Conservation (phyloP, 2,329 filamentous ascomycete genomes). For the Fusarium dlaminii region DNA sequence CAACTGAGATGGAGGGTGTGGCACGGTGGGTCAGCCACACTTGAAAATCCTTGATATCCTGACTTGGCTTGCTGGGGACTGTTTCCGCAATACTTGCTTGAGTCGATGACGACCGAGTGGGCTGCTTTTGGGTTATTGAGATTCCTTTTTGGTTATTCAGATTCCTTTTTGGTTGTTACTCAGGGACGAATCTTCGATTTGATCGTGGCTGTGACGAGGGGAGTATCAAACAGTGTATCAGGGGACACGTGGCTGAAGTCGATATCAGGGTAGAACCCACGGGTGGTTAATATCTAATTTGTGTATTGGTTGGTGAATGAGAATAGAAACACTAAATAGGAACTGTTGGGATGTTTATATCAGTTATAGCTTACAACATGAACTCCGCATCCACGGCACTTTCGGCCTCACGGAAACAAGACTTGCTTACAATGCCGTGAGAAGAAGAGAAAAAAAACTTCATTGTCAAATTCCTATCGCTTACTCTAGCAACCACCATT, state of each 20-base stretch:
- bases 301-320: background rate
- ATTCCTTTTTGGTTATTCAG: slow-evolving; percentile 12
- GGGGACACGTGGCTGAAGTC: background rate
- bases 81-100: slow-evolving; percentile 8
- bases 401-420: slow-evolving; percentile 12
- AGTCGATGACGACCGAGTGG: slow-evolving; percentile 36
- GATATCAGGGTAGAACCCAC: background rate
- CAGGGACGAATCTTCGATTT: slow-evolving; percentile 12
- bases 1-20: slow-evolving; percentile 18
- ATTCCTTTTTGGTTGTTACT: slow-evolving; percentile 6
- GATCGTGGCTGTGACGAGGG: slow-evolving; percentile 24
- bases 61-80: slow-evolving; percentile 7
- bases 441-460: background rate
- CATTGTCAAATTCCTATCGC: slow-evolving; percentile 18
- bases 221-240: background rate
- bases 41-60: slow-evolving; percentile 26
- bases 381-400: slow-evolving; percentile 3
- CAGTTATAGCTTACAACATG: background rate
- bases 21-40: slow-evolving; percentile 38
- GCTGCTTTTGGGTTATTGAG: slow-evolving; percentile 28
- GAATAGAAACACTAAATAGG: background rate
- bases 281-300: background rate
- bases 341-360: slow-evolving; percentile 26
- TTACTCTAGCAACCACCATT: slow-evolving; percentile 25
- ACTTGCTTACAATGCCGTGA: slow-evolving; percentile 19